phyloP scores from a whole-genome alignment of 2,329 filamentous ascomycete genomes.

The Xylariaceae sp. region DNA sequence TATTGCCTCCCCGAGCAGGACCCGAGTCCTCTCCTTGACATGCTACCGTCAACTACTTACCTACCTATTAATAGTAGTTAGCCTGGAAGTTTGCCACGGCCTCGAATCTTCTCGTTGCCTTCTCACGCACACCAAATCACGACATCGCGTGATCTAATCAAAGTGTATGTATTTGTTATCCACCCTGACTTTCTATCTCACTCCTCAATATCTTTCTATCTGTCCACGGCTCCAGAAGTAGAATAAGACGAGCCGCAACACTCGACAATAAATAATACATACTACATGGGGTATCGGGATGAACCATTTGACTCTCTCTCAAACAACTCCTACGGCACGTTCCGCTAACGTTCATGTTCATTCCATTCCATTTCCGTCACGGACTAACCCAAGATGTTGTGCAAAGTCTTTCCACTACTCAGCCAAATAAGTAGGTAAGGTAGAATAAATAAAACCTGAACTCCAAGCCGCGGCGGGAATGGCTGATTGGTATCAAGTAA shows the following conservation, averaged over 20 bases:
- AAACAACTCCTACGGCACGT: neutral
- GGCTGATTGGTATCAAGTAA: conserved; percentile 29
- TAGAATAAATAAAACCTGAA: conserved; percentile 12
- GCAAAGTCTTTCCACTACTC: conserved; percentile 7
- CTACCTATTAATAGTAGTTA: no score
- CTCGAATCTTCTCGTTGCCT: neutral
- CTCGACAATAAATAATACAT: conserved; percentile 8
- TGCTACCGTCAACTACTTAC: no score
- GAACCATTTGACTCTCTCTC: conserved; percentile 9
- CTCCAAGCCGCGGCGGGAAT: conserved; percentile 15
- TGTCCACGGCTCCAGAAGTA: conserved; percentile 10
- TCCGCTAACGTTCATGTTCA: conserved; percentile 1
- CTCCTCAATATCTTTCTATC: conserved; percentile 9
- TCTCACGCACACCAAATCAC: neutral
- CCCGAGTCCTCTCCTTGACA: no score
- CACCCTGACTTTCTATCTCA: neutral
- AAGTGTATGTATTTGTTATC: conserved; percentile 3
- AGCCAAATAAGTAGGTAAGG: conserved; percentile 1
- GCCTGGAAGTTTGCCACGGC: no score
- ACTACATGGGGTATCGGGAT: conserved; percentile 17
- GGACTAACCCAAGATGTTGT: neutral
- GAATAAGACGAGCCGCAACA: conserved; percentile 1
- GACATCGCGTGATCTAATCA: neutral
- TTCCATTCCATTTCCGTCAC: neutral
- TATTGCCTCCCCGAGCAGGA: no score